Percentiles rank a stretch among this genome's conserved stretches.
These are phyloP conservation scores for Andrographis paniculata DNA, from an alignment of 305 asterid genomes.

Conservation along the genomic window DNA sequence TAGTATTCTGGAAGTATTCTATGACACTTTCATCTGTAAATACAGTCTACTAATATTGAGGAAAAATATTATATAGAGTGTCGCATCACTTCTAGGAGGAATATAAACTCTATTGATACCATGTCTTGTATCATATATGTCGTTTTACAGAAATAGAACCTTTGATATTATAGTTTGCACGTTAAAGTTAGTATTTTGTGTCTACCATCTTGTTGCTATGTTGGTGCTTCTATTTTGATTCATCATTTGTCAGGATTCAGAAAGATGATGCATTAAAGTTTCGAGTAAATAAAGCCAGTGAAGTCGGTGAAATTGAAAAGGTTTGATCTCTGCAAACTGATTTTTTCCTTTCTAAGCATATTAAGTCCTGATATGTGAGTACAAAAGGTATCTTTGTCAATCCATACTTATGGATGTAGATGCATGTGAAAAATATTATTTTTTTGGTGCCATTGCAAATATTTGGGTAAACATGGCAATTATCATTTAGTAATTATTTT, in stretches of 20 bases:
- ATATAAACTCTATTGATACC: not conserved
- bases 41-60: too few relatives aligned
- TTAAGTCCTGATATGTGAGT: constrained; percentile 13
- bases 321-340: constrained; percentile 24
- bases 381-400: constrained; percentile 4
- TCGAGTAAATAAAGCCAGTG: constrained; percentile 64
- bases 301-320: constrained; percentile 82
- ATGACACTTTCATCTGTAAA: too few relatives aligned
- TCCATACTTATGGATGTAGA: not conserved
- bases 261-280: constrained; percentile 88
- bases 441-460: too few relatives aligned
- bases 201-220: not conserved
- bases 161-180: too few relatives aligned
- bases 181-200: too few relatives aligned
- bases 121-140: not conserved
- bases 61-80: too few relatives aligned
- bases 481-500: too few relatives aligned
- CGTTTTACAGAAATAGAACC: not conserved
- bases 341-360: not conserved
- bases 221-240: constrained; percentile 16
- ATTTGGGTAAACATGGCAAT: too few relatives aligned
- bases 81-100: too few relatives aligned
- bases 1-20: too few relatives aligned
- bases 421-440: too few relatives aligned
- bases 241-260: constrained; percentile 50